Percentiles rank a stretch among this genome's conserved stretches.
These are phyloP conservation scores for Thielaviopsis musarum DNA, from an alignment of 2,329 filamentous ascomycete genomes.

Conservation along the genomic window DNA sequence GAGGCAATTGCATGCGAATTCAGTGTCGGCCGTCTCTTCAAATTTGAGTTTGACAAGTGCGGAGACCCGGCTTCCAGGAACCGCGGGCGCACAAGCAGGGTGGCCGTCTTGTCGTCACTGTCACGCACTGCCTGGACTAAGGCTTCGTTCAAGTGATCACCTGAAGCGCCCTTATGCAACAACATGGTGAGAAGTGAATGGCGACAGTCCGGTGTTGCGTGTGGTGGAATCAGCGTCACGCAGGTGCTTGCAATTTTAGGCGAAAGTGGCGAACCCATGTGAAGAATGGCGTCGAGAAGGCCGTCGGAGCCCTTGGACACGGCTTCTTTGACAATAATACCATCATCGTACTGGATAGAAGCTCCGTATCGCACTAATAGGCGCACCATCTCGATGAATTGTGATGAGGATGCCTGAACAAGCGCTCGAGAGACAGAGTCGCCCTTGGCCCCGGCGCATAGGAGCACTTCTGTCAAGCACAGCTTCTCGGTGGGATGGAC, in stretches of 20 bases:
- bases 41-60: constrained; percentile 9
- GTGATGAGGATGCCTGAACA: constrained; percentile 29
- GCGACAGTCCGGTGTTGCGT: constrained; percentile 28
- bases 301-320: constrained; percentile 29
- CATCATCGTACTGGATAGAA: constrained; percentile 37
- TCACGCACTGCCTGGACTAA: constrained; percentile 32
- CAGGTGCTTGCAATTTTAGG: constrained; percentile 32
- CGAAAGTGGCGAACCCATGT: constrained; percentile 25
- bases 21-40: constrained; percentile 19
- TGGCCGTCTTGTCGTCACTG: constrained; percentile 29
- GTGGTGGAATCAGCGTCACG: constrained; percentile 30
- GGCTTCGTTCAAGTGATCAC: constrained; percentile 29
- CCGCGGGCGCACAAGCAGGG: constrained; percentile 31
- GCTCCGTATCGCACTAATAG: constrained; percentile 37
- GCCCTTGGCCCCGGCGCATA: constrained; percentile 41
- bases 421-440: constrained; percentile 31
- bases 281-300: constrained; percentile 31
- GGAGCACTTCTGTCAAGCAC: constrained; percentile 35
- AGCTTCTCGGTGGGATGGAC: constrained; percentile 33
- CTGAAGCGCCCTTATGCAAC: constrained; percentile 33
- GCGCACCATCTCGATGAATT: constrained; percentile 36
- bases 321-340: constrained; percentile 30
- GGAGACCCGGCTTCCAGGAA: constrained; percentile 24
- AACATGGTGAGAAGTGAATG: constrained; percentile 28
- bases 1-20: constrained; percentile 34